Percentiles rank a stretch among this genome's conserved stretches.
Evolutionary conservation across 2,329 filamentous ascomycete species (phyloP).

Genomic region (Sporothrix brunneoviolacea): DNA sequence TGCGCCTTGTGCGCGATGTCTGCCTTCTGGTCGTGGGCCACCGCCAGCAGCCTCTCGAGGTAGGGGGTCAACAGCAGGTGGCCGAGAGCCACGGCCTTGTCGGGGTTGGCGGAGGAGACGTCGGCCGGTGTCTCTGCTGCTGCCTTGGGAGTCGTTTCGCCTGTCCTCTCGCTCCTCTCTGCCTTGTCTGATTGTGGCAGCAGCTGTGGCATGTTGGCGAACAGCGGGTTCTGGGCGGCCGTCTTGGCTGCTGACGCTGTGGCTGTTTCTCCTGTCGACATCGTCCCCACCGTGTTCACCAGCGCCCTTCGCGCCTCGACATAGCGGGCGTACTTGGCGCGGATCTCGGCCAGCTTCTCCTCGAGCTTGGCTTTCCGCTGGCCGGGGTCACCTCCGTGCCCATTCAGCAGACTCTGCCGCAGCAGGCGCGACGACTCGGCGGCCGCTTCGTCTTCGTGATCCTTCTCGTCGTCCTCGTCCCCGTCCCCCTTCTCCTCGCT

Average conservation of each 20-base stretch:
- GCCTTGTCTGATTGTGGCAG: constrained; percentile 19
- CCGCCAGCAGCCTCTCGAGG: constrained; percentile 44
- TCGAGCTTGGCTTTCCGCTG: constrained; percentile 25
- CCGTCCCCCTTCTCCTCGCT: constrained; percentile 26
- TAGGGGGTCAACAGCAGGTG: constrained; percentile 50
- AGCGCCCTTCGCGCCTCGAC: constrained; percentile 42
- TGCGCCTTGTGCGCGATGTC: constrained; percentile 54
- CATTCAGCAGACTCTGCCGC: constrained; percentile 16
- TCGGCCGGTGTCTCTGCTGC: neutral
- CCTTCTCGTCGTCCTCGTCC: constrained; percentile 15
- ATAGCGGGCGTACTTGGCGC: constrained; percentile 49
- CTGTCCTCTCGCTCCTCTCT: neutral
- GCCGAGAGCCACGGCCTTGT: constrained; percentile 5
- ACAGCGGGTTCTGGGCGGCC: neutral
- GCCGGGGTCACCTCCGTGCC: constrained; percentile 8
- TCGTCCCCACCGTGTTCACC: constrained; percentile 25
- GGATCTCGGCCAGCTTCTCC: constrained; percentile 40
- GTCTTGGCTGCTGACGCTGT: neutral
- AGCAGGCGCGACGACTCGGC: constrained; percentile 17
- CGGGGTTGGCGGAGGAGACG: constrained; percentile 1
- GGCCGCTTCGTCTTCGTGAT: constrained; percentile 13
- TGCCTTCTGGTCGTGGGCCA: constrained; percentile 51
- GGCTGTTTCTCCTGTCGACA: neutral
- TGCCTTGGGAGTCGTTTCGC: constrained; percentile 6
- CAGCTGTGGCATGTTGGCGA: constrained; percentile 25